Conservation (phyloP, 805 yeast genomes). For the Yarrowia sp. region DNA sequence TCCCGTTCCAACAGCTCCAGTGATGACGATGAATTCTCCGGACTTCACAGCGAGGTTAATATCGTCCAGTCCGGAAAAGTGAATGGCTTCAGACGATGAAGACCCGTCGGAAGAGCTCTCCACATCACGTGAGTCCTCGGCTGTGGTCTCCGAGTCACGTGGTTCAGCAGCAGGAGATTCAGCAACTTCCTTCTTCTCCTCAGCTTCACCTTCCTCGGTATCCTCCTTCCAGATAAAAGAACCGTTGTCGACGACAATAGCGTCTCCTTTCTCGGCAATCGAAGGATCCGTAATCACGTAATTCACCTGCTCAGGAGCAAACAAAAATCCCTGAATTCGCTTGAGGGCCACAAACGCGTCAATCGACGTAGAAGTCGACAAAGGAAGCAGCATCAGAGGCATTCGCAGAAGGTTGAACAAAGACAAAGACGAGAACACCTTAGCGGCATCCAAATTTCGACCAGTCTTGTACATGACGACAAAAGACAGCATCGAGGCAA, state of each 20-base stretch:
- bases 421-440: conserved; percentile 67
- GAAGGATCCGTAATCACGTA: conserved; percentile 33
- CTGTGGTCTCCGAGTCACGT: too few species aligned
- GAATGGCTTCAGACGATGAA: not conserved
- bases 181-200: not conserved
- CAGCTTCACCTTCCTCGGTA: not conserved
- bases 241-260: conserved; percentile 46
- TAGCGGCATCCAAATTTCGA: conserved; percentile 50
- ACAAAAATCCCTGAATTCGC: conserved; percentile 75
- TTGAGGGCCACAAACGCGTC: conserved; percentile 88
- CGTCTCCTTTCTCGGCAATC: conserved; percentile 47
- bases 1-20: conserved; percentile 73
- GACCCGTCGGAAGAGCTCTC: too few species aligned
- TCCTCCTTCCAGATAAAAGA: conserved; percentile 61
- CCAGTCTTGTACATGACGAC: conserved; percentile 48
- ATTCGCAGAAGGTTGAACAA: conserved; percentile 68
- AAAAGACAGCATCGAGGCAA: conserved; percentile 65
- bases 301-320: conserved; percentile 43
- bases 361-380: conserved; percentile 76
- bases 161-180: too few species aligned
- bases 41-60: conserved; percentile 51
- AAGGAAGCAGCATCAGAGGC: conserved; percentile 55
- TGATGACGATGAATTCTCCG: conserved; percentile 64
- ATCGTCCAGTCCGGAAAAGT: conserved; percentile 40
- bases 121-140: too few species aligned